phyloP scores from a whole-genome alignment of 768 basidiomycete species.

The Termitomyces sp. region DNA sequence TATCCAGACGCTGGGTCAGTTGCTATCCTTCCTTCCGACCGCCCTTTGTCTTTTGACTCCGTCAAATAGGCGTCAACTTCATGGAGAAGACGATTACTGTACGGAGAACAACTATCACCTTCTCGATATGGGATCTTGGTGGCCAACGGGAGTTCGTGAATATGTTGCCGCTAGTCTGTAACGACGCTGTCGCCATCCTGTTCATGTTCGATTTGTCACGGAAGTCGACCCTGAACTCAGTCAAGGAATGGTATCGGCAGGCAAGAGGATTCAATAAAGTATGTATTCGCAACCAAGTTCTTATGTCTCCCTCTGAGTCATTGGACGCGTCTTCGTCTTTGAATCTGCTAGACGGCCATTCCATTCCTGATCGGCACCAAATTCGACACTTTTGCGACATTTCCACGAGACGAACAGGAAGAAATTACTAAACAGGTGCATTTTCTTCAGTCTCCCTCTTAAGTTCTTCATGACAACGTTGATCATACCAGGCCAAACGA shows the following conservation, averaged over 20 bases:
- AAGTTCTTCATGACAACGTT: constrained; percentile 1
- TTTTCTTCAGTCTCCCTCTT: constrained; percentile 3
- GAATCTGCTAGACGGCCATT: constrained; percentile 76
- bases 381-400: constrained; percentile 94
- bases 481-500: constrained; percentile 72
- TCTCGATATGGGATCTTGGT: constrained; percentile 98
- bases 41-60: constrained; percentile 7
- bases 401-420: constrained; percentile 96
- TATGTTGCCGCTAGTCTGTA: constrained; percentile 97
- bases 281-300: constrained; percentile 14
- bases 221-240: constrained; percentile 95
- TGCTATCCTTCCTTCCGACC: not conserved
- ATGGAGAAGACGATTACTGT: constrained; percentile 99
- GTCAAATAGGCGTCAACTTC: constrained; percentile 83
- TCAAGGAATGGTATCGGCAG: constrained; percentile 99
- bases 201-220: constrained; percentile 99
- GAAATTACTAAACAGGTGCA: constrained; percentile 96
- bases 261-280: constrained; percentile 99
- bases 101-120: constrained; percentile 96
- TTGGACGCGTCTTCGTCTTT: not conserved
- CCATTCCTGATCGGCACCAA: constrained; percentile 99
- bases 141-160: constrained; percentile 99
- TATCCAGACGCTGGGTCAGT: constrained; percentile 95
- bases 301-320: not conserved
- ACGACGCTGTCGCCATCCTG: constrained; percentile 98